These are phyloP conservation scores for Casuarina glauca DNA, from an alignment of 306 rosid species.

Conservation along the genomic window DNA sequence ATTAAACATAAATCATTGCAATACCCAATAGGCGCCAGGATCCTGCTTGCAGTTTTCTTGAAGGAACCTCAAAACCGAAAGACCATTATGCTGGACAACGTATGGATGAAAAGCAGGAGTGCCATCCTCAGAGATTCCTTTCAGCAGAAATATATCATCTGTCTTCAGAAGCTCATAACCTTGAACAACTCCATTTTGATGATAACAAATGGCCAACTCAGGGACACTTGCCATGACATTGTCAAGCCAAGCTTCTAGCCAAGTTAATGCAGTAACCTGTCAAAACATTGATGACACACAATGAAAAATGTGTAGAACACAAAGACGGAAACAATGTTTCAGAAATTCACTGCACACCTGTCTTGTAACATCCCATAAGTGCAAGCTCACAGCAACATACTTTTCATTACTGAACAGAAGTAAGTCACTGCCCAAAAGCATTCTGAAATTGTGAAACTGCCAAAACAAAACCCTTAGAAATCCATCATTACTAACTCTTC, in stretches of 20 bases:
- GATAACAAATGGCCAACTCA: constrained; percentile 96
- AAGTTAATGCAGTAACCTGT: constrained; percentile 87
- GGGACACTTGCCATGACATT: constrained; percentile 99
- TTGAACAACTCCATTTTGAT: constrained; percentile 92
- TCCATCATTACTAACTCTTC: constrained; percentile 65
- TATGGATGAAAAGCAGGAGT: constrained; percentile 93
- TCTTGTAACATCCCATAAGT: constrained; percentile 90
- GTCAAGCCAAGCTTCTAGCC: constrained; percentile 99
- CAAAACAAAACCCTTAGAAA: constrained; percentile 85
- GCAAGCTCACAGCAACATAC: constrained; percentile 95
- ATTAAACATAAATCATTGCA: constrained; percentile 21
- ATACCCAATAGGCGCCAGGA: constrained; percentile 98
- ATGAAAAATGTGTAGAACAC: constrained; percentile 25
- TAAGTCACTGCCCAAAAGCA: constrained; percentile 94
- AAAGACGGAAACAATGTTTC: constrained; percentile 8
- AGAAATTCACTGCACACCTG: constrained; percentile 52
- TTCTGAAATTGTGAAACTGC: constrained; percentile 97
- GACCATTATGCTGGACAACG: constrained; percentile 96
- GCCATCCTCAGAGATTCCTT: constrained; percentile 94
- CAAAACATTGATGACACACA: constrained; percentile 18
- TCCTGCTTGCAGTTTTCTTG: constrained; percentile 98
- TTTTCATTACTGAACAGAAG: constrained; percentile 93
- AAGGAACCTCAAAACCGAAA: constrained; percentile 95
- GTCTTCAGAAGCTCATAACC: constrained; percentile 95
- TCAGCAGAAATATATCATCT: constrained; percentile 81